A percentile compares a stretch with the other conserved stretches of the same genome.
These are phyloP conservation scores for Raphanus sativus DNA, from an alignment of 345 rosid species.

Conservation along the genomic window DNA sequence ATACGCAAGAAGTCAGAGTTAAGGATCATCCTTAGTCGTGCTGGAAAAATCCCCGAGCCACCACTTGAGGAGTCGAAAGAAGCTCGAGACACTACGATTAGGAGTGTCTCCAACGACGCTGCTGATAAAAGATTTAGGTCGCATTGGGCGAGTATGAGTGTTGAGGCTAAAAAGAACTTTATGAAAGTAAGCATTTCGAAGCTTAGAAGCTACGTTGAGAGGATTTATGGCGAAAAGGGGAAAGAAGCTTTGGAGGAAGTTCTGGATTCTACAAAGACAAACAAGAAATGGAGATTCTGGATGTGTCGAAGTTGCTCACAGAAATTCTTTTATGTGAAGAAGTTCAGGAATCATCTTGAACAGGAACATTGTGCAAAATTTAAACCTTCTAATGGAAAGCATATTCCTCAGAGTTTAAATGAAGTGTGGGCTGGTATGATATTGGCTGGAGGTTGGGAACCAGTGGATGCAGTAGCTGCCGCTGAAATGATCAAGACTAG, in stretches of 20 bases:
- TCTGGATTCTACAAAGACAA: constrained; percentile 15
- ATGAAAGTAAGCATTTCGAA: constrained; percentile 20
- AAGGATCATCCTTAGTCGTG: not conserved
- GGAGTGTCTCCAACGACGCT: not conserved
- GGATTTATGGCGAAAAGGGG: not conserved
- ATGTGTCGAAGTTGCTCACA: constrained; percentile 17
- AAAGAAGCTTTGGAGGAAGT: not conserved
- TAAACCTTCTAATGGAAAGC: not conserved
- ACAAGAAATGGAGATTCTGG: constrained; percentile 30
- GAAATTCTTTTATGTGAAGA: constrained; percentile 8
- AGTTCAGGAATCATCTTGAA: constrained; percentile 33
- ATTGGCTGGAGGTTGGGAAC: constrained; percentile 15
- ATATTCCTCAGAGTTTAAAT: not conserved
- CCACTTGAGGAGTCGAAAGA: not conserved
- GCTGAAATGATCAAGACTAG: constrained; percentile 19
- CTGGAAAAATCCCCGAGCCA: not conserved
- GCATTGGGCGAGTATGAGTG: constrained; percentile 22
- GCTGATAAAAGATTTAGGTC: not conserved
- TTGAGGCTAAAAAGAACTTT: constrained; percentile 15
- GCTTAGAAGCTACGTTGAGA: not conserved
- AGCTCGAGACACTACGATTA: not conserved
- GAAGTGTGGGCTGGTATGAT: constrained; percentile 25
- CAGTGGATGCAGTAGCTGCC: constrained; percentile 29
- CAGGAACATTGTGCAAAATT: constrained; percentile 14
- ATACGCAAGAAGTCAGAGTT: not conserved